phyloP scores from a whole-genome alignment of 2,329 filamentous ascomycete species.

The Xylaria sp. region DNA sequence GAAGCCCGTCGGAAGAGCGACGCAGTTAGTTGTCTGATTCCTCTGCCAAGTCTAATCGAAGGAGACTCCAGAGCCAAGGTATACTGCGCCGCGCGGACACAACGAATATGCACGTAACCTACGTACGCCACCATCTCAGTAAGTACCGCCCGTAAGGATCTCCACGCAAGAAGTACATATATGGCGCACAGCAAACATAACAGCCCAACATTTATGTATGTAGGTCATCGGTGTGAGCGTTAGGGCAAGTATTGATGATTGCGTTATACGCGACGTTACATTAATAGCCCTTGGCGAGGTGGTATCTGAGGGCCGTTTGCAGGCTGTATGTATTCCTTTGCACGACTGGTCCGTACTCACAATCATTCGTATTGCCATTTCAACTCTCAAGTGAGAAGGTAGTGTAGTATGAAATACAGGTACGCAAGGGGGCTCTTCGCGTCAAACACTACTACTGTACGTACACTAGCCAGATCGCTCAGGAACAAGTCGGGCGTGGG shows the following conservation, averaged over 20 bases:
- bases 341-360: neutral
- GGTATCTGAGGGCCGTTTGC: neutral
- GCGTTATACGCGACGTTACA: slow-evolving; percentile 9
- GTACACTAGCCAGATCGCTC: slow-evolving; percentile 17
- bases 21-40: neutral
- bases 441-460: neutral
- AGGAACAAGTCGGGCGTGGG: slow-evolving; percentile 28
- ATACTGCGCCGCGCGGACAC: neutral
- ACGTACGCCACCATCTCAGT: neutral
- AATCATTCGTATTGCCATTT: neutral
- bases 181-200: neutral
- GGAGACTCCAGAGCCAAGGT: neutral
- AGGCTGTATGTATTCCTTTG: neutral
- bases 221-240: slow-evolving; percentile 11
- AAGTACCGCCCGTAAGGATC: neutral
- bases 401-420: neutral
- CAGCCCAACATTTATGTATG: neutral
- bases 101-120: slow-evolving; percentile 2
- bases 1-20: neutral
- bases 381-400: neutral
- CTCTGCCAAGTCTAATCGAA: slow-evolving; percentile 3
- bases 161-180: neutral
- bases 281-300: neutral
- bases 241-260: slow-evolving; percentile 2
- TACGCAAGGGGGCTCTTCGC: neutral